Evolutionary conservation across 129 eudicot genomes (phyloP).

Genomic region (Pseudognaphalium luteoalbum): DNA sequence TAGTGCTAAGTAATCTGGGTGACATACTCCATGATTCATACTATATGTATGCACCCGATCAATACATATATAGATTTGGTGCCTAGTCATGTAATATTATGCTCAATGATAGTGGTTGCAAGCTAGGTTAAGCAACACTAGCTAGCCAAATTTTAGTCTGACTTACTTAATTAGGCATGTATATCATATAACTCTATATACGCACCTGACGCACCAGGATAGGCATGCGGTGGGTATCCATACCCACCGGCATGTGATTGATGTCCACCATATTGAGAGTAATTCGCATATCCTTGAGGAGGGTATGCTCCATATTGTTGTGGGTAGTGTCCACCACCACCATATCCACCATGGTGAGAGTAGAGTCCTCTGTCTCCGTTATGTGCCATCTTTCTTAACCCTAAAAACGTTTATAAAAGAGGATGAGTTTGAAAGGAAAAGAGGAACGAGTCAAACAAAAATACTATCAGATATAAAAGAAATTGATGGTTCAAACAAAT

Average conservation of each 20-base stretch:
- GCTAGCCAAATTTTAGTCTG: no score
- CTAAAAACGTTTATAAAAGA: background rate
- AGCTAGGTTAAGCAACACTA: no score
- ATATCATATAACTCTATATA: no score
- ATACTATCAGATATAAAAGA: background rate
- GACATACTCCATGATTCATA: no score
- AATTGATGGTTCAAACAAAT: background rate
- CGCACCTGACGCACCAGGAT: slow-evolving; percentile 20
- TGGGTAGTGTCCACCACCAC: slow-evolving; percentile 41
- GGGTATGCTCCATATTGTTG: slow-evolving; percentile 38
- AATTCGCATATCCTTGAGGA: slow-evolving; percentile 25
- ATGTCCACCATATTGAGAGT: slow-evolving; percentile 23
- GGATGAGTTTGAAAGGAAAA: background rate
- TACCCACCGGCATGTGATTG: slow-evolving; percentile 16
- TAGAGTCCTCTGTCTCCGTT: slow-evolving; percentile 55
- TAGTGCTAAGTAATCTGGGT: no score
- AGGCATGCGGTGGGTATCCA: slow-evolving; percentile 22
- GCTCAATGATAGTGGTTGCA: no score
- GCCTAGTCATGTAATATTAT: no score
- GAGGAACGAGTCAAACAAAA: background rate
- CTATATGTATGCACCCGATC: no score
- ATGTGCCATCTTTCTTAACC: slow-evolving; percentile 28
- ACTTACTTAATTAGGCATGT: no score
- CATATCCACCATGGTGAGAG: slow-evolving; percentile 44
- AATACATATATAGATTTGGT: no score